A percentile compares a stretch with the other conserved stretches of the same genome.
phyloP scores from a whole-genome alignment of 177 flowering plant genomes.

The Vitis hybrid region DNA sequence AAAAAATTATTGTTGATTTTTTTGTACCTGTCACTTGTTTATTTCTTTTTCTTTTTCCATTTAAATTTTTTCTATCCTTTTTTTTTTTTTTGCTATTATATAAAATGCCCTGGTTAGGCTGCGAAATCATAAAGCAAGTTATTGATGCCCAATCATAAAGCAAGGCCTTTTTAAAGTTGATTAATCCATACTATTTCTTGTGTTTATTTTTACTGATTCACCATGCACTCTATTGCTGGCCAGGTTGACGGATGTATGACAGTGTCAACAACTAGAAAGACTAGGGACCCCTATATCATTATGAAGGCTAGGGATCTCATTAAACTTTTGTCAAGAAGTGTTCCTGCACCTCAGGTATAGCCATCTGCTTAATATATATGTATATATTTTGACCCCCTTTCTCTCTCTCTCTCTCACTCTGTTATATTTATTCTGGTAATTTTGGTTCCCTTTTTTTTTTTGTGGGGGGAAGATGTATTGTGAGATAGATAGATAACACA shows the following conservation, averaged over 20 bases:
- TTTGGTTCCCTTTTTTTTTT: not conserved
- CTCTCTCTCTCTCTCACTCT: too few relatives aligned
- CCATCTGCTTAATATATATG: not conserved
- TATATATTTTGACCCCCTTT: too few relatives aligned
- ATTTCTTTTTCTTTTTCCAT: too few relatives aligned
- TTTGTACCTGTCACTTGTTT: too few relatives aligned
- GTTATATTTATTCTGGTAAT: not conserved
- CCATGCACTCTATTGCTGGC: conserved; percentile 4
- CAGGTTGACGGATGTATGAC: conserved; percentile 92
- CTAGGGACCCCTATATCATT: conserved; percentile 84
- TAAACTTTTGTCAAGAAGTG: conserved; percentile 89
- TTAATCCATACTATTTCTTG: too few relatives aligned
- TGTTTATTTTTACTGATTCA: not conserved
- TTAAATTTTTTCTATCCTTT: too few relatives aligned
- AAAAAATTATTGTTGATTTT: too few relatives aligned
- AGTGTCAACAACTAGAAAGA: conserved; percentile 86
- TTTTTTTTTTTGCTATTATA: too few relatives aligned
- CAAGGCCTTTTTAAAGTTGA: too few relatives aligned
- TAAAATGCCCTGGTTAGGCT: too few relatives aligned
- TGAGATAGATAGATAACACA: not conserved
- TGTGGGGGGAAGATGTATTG: not conserved
- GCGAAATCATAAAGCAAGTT: too few relatives aligned
- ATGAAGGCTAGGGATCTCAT: conserved; percentile 90
- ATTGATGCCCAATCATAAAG: too few relatives aligned
- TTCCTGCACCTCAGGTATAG: conserved; percentile 89